A percentile compares a stretch with the other conserved stretches of the same genome.
Conservation (phyloP, 192 early-diverging fungal species). For the Linnemannia zychae region DNA sequence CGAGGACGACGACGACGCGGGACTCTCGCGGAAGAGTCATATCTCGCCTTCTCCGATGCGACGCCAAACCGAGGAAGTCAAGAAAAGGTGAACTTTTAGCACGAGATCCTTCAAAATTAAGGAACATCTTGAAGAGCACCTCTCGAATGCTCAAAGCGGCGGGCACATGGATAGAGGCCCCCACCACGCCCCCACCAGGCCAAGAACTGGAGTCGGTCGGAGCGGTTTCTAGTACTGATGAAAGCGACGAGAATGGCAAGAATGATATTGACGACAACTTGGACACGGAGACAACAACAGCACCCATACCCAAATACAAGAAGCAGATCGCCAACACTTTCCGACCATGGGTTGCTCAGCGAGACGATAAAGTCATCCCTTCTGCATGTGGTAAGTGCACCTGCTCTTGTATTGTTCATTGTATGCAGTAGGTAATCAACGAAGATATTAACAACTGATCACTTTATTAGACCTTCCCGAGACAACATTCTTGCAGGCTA, state of each 20-base stretch:
- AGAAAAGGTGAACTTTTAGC: too few relatives aligned
- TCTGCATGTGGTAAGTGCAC: slow-evolving; percentile 38
- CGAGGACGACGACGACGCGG: too few relatives aligned
- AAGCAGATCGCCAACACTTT: slow-evolving; percentile 24
- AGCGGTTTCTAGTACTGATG: background rate
- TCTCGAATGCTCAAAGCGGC: background rate
- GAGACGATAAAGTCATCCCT: slow-evolving; percentile 11
- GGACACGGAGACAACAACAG: background rate
- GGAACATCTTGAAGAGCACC: background rate
- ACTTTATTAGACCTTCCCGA: slow-evolving; percentile 34
- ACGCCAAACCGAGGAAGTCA: too few relatives aligned
- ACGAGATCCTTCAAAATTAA: background rate
- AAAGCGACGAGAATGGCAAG: background rate
- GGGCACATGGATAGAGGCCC: background rate
- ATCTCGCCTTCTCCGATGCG: too few relatives aligned
- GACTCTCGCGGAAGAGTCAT: too few relatives aligned
- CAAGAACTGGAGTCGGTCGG: background rate
- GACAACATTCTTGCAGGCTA: slow-evolving; percentile 33
- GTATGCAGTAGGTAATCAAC: background rate
- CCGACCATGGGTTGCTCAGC: slow-evolving; percentile 23
- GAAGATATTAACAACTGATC: background rate
- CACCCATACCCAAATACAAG: slow-evolving; percentile 4
- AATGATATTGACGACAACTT: background rate
- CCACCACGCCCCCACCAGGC: background rate
- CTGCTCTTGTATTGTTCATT: background rate